Evolutionary conservation across 1,139 yeast species (phyloP).

Genomic region (Blastobotrys serpentis): DNA sequence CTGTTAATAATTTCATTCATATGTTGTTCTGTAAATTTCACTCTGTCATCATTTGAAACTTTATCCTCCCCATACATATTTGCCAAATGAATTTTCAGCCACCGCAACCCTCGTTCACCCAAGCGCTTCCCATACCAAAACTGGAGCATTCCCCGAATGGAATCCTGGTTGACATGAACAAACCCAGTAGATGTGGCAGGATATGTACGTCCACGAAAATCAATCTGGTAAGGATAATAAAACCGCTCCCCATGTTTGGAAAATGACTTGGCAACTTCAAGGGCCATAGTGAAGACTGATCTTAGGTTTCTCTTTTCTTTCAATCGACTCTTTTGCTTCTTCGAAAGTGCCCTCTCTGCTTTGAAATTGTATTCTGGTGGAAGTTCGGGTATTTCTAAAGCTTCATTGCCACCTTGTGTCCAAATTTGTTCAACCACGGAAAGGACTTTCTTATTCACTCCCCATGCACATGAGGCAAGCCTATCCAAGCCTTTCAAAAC

Average conservation of each 20-base stretch:
- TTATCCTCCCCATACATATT: conserved; percentile 65
- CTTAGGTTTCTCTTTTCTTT: conserved; percentile 55
- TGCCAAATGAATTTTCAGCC: conserved; percentile 70
- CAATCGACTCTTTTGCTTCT: conserved; percentile 57
- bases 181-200: conserved; percentile 73
- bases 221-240: conserved; percentile 91
- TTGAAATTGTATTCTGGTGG: conserved; percentile 38
- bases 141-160: conserved; percentile 58
- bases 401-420: conserved; percentile 65
- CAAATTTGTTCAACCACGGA: conserved; percentile 66
- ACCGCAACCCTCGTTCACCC: conserved; percentile 56
- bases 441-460: conserved; percentile 67
- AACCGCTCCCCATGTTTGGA: conserved; percentile 59
- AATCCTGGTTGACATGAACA: conserved; percentile 62
- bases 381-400: conserved; percentile 61
- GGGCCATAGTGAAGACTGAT: conserved; percentile 62
- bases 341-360: conserved; percentile 27
- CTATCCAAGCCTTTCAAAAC: conserved; percentile 77
- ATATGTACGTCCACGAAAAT: conserved; percentile 94
- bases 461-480: conserved; percentile 85
- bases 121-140: conserved; percentile 65
- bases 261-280: conserved; percentile 84
- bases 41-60: conserved; percentile 55
- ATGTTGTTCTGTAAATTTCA: conserved; percentile 50
- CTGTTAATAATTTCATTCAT: conserved; percentile 49